These are phyloP conservation scores for Symbiodinium natans DNA, from an alignment of 73 alveolate genomes.

Conservation along the genomic window DNA sequence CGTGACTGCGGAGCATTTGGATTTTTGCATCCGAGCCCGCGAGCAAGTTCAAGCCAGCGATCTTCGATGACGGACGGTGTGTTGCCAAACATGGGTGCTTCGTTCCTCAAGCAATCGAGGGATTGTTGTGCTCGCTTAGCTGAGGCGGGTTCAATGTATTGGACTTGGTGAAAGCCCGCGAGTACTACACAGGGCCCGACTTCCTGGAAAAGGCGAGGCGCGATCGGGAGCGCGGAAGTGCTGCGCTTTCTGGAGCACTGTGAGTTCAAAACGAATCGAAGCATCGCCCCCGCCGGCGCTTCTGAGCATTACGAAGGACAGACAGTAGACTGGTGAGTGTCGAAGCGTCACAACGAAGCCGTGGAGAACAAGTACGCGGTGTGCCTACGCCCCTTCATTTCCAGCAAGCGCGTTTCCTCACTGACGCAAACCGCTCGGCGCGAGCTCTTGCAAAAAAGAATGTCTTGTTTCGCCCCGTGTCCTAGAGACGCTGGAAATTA, in stretches of 20 bases:
- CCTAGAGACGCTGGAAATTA: no score
- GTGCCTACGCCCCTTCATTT: no score
- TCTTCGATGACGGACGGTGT: conserved; percentile 10
- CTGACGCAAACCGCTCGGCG: no score
- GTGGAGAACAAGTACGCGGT: no score
- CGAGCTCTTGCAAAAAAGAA: no score
- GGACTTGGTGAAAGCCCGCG: neutral
- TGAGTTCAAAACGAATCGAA: neutral
- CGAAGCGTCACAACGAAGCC: neutral
- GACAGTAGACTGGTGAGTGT: neutral
- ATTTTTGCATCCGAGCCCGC: conserved; percentile 48
- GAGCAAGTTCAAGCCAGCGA: conserved; percentile 58
- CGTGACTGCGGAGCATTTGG: conserved; percentile 51
- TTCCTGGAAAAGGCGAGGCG: neutral
- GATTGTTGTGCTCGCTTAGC: neutral
- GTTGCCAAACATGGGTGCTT: neutral
- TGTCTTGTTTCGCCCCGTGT: no score
- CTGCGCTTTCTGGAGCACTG: neutral
- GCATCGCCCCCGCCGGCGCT: neutral
- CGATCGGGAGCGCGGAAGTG: neutral
- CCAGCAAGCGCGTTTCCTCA: no score
- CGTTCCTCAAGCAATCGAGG: conserved; percentile 12
- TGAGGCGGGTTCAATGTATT: neutral
- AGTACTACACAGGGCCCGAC: neutral
- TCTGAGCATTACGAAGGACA: neutral